Evolutionary conservation across 2,329 filamentous ascomycete genomes (phyloP).

Genomic region (Cladorrhinum sp.): DNA sequence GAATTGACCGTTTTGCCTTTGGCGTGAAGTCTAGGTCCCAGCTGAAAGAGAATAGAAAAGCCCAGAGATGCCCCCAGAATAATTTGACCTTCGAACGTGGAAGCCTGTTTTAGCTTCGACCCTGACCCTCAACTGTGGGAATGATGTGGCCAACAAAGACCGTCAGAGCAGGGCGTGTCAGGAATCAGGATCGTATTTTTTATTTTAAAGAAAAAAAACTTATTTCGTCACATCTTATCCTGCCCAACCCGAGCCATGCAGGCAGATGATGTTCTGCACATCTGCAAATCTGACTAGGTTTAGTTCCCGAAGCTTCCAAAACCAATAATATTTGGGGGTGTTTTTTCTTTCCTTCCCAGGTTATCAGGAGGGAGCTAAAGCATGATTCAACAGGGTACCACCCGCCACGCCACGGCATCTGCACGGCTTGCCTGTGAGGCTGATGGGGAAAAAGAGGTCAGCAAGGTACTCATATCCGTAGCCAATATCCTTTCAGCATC

Average conservation of each 20-base stretch:
- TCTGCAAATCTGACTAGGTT: conserved; percentile 4
- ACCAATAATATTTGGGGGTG: background rate
- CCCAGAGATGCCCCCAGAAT: background rate
- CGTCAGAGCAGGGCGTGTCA: background rate
- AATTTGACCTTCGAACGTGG: background rate
- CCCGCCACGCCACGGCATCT: background rate
- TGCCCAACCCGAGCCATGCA: background rate
- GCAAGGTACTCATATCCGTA: background rate
- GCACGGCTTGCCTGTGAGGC: conserved; percentile 8
- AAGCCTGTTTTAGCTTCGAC: conserved; percentile 10
- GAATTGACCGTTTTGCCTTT: conserved; percentile 7
- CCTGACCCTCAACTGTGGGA: conserved; percentile 4
- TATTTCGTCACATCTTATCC: background rate
- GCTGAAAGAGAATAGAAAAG: background rate
- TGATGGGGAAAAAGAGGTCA: background rate
- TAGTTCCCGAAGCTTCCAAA: background rate
- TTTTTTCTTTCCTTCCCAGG: background rate
- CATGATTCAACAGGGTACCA: background rate
- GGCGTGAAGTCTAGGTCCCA: background rate
- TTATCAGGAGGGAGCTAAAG: background rate
- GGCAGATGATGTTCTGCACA: background rate
- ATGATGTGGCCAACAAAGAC: conserved; percentile 5
- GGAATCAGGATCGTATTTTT: background rate
- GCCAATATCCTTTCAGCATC: conserved; percentile 25
- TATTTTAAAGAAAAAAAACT: background rate